Conservation (phyloP, 163 green algal genomes). For the Scenedesmus sp. region DNA sequence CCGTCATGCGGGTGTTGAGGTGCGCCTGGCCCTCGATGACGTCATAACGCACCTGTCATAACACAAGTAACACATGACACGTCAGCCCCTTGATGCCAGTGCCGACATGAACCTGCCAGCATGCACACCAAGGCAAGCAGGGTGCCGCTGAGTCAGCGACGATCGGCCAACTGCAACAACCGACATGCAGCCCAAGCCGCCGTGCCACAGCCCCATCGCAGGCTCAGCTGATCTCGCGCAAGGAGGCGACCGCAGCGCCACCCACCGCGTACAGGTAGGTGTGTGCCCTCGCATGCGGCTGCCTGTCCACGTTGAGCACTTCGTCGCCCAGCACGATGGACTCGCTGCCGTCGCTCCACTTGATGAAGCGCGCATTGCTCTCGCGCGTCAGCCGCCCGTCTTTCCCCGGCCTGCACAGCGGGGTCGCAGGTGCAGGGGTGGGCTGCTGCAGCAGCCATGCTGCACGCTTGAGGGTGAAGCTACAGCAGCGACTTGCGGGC, state of each 20-base stretch:
- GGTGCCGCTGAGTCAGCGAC: too few species aligned
- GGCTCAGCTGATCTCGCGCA: too few species aligned
- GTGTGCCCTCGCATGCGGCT: slow-evolving; percentile 74
- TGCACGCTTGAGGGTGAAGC: slow-evolving; percentile 84
- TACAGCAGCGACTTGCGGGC: too few species aligned
- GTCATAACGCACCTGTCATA: slow-evolving; percentile 28
- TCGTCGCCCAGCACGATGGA: slow-evolving; percentile 86
- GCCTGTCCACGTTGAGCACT: slow-evolving; percentile 81
- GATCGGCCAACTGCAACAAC: too few species aligned
- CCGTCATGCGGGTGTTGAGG: slow-evolving; percentile 71
- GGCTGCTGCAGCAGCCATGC: too few species aligned
- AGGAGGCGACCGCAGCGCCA: neutral
- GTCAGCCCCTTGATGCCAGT: too few species aligned
- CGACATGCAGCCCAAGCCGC: too few species aligned
- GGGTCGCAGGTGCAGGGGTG: neutral
- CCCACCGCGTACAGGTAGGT: slow-evolving; percentile 74
- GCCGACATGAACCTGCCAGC: too few species aligned
- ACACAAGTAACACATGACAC: neutral
- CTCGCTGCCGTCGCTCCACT: slow-evolving; percentile 88
- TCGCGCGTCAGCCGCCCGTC: slow-evolving; percentile 61
- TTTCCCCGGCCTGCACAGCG: neutral
- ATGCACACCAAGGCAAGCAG: too few species aligned
- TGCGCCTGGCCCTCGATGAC: slow-evolving; percentile 72
- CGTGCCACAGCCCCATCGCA: too few species aligned
- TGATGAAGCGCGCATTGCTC: slow-evolving; percentile 89